Evolutionary conservation across 2,329 filamentous ascomycete species (phyloP).

Genomic region (Phyllosticta citriasiana): DNA sequence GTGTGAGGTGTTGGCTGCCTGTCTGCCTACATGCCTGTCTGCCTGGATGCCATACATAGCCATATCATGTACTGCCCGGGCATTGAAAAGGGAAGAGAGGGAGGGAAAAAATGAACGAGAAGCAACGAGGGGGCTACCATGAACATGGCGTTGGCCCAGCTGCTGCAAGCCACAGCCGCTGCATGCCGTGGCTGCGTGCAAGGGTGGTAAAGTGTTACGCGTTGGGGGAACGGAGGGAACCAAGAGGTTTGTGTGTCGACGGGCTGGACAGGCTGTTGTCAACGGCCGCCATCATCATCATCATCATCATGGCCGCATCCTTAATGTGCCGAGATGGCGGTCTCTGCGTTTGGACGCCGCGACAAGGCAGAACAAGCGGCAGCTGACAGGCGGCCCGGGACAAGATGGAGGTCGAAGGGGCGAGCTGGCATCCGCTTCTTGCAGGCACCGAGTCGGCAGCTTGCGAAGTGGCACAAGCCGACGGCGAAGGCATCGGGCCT

Average conservation of each 20-base stretch:
- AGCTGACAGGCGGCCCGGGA: background rate
- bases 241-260: background rate
- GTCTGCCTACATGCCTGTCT: background rate
- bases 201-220: background rate
- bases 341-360: background rate
- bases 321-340: background rate
- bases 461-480: background rate
- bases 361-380: background rate
- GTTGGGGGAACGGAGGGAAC: background rate
- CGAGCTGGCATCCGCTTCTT: background rate
- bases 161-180: constrained; percentile 8
- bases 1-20: background rate
- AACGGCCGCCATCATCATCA: background rate
- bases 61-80: background rate
- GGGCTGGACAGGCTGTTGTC: background rate
- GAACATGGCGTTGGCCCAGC: background rate
- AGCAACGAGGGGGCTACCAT: background rate
- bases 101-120: background rate
- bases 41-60: background rate
- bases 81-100: background rate
- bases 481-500: background rate
- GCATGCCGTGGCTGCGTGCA: constrained; percentile 1
- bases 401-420: background rate
- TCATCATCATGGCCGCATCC: background rate
- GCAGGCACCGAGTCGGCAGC: background rate